Conservation (phyloP, 169 alveolate species). For the Babesia ovata region DNA sequence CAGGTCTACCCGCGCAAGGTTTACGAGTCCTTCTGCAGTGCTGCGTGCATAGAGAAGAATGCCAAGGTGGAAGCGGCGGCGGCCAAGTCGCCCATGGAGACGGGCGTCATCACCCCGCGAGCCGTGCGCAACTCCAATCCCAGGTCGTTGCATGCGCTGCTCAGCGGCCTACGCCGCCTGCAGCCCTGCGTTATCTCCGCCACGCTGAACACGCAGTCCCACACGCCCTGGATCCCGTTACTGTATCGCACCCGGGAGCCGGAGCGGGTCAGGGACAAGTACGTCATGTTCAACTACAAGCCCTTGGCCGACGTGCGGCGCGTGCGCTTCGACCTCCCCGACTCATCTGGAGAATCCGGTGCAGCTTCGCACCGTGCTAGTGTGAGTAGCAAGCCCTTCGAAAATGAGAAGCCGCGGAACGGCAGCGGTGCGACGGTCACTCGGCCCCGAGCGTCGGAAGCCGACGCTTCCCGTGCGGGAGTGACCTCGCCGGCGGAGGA, state of each 20-base stretch:
- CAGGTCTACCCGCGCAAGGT: conserved; percentile 41
- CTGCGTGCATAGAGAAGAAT: conserved; percentile 45
- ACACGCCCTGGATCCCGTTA: neutral
- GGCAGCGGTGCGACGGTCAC: too few relatives aligned
- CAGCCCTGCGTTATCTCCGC: neutral
- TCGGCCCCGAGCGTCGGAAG: too few relatives aligned
- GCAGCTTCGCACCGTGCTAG: too few relatives aligned
- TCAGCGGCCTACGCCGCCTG: conserved; percentile 10
- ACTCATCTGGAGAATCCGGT: neutral
- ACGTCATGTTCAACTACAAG: conserved; percentile 42
- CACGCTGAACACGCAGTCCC: neutral
- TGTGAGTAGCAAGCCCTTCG: too few relatives aligned
- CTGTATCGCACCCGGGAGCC: neutral
- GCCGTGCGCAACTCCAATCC: conserved; percentile 50
- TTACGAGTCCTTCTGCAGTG: conserved; percentile 61
- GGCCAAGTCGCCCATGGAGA: conserved; percentile 58
- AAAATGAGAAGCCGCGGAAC: too few relatives aligned
- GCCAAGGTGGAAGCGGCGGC: conserved; percentile 25
- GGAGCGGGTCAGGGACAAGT: conserved; percentile 12
- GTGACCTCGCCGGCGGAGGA: neutral
- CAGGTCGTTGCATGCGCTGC: conserved; percentile 11
- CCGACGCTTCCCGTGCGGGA: neutral
- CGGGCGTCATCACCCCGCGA: conserved; percentile 61
- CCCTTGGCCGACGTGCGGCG: conserved; percentile 12
- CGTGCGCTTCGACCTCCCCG: conserved; percentile 23